Evolutionary conservation across 257 asterid genomes (phyloP).

Genomic region (Scutellaria baicalensis): DNA sequence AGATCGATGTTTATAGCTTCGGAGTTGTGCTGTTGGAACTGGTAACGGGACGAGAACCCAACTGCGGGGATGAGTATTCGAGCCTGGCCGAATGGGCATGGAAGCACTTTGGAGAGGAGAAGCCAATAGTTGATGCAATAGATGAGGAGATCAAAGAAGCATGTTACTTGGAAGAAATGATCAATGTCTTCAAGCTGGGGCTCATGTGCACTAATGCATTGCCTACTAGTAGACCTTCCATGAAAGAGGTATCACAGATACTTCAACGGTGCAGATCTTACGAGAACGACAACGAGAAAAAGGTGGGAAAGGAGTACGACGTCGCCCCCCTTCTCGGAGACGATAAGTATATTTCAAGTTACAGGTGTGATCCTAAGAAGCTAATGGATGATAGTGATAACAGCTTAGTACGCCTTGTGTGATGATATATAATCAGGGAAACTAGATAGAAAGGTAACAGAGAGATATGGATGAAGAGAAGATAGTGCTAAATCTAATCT

Average conservation of each 20-base stretch:
- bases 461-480: background rate
- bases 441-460: background rate
- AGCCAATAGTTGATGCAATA: conserved; percentile 25
- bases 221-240: conserved; percentile 66
- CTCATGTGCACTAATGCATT: conserved; percentile 56
- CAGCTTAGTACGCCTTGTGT: conserved; percentile 35
- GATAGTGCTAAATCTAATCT: background rate
- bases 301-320: conserved; percentile 31
- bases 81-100: conserved; percentile 94
- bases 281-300: conserved; percentile 22
- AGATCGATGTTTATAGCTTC: conserved; percentile 48
- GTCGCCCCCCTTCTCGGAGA: conserved; percentile 57
- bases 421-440: background rate
- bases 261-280: conserved; percentile 30
- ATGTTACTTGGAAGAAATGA: conserved; percentile 44
- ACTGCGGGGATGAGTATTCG: conserved; percentile 49
- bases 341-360: conserved; percentile 52
- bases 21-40: conserved; percentile 50
- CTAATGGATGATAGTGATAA: conserved; percentile 28
- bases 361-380: conserved; percentile 46
- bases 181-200: conserved; percentile 55
- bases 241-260: conserved; percentile 64
- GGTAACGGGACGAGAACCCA: conserved; percentile 52
- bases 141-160: conserved; percentile 48
- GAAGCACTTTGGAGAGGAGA: conserved; percentile 54